Evolutionary conservation across 1,284 basidiomycete genomes (phyloP), one percentile per base, ranked within the genome.

Genomic region (Tylopilus sp.): DNA sequence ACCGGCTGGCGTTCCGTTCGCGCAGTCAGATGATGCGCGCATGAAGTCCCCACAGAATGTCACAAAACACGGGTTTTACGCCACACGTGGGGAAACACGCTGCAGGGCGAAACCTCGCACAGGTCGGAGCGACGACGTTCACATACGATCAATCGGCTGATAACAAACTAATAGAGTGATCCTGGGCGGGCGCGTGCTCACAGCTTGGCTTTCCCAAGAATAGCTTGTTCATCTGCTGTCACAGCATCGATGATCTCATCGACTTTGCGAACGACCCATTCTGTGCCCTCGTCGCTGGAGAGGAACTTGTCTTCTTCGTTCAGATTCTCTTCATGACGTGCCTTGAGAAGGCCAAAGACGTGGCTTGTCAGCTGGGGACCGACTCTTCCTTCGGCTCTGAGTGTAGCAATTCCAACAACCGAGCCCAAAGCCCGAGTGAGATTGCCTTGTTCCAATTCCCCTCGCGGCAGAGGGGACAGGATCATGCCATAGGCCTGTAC

Each of bases 301-400:
- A 99, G 81, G 89, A 91, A 99, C 44, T 79, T 82, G 68, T 92
- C 88, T 64, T 94, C 94, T 62, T 82, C 78, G 56, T 76, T 84
- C 63, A 86, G 77, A 25, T 77, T 78, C 52, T 79, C 76, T 40
- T 74, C 74, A 43, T 79, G 67, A 48, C 86, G 85, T 31, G 92
- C 92, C 69, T 94, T 94, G 60, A 94, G 84, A 64, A 99, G 79
- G 19, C 96, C 96, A 72, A 94, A 97, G 41, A 94, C 89, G 70
- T 99, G 96, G 66, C 88, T 92, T 11, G 80, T 89, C 52, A 98
- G 81, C 70, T 98, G 96, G 9, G 94, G 92, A 17, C 86, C 93
- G 52, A 98, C 94, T 45, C 90, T 81, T 31, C 84, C 87, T 68
- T 96, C 91, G 8, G 94, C 87, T 56, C 96, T 85, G 48, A 99